These are phyloP conservation scores for Tricholoma sp. DNA, from an alignment of 768 basidiomycete species.

Conservation along the genomic window DNA sequence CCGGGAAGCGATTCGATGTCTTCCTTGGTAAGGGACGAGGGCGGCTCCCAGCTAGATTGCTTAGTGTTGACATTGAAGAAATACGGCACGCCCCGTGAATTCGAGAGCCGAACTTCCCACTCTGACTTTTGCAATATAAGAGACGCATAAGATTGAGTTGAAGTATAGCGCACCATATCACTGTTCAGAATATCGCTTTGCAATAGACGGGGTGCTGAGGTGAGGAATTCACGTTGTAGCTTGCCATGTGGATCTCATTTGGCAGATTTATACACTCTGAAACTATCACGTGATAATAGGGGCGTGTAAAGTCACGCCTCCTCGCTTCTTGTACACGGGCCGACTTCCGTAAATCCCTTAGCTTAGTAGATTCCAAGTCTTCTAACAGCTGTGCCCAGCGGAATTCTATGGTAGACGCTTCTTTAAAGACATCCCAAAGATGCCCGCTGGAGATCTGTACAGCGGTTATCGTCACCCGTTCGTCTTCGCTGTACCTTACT, in stretches of 20 bases:
- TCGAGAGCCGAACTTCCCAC: constrained; percentile 91
- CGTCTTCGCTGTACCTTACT: constrained; percentile 35
- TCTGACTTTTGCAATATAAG: constrained; percentile 12
- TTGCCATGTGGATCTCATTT: not conserved
- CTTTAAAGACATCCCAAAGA: not conserved
- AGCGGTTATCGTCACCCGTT: constrained; percentile 48
- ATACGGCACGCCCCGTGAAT: constrained; percentile 74
- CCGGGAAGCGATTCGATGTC: constrained; percentile 64
- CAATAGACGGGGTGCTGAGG: not conserved
- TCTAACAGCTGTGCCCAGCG: not conserved
- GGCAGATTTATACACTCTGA: not conserved
- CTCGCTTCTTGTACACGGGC: not conserved
- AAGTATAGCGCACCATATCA: constrained; percentile 8
- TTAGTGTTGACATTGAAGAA: constrained; percentile 75
- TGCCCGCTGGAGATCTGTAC: constrained; percentile 17
- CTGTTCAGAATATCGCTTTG: not conserved
- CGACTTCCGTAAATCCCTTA: not conserved
- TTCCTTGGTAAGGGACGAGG: constrained; percentile 54
- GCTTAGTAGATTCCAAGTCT: no score
- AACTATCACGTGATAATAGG: not conserved
- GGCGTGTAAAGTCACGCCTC: not conserved
- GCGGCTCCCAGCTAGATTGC: constrained; percentile 78
- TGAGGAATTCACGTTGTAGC: no score
- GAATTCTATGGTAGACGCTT: not conserved
- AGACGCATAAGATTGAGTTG: not conserved